phyloP scores from a whole-genome alignment of 2,329 filamentous ascomycete genomes.

The Microthyrium microscopicum region DNA sequence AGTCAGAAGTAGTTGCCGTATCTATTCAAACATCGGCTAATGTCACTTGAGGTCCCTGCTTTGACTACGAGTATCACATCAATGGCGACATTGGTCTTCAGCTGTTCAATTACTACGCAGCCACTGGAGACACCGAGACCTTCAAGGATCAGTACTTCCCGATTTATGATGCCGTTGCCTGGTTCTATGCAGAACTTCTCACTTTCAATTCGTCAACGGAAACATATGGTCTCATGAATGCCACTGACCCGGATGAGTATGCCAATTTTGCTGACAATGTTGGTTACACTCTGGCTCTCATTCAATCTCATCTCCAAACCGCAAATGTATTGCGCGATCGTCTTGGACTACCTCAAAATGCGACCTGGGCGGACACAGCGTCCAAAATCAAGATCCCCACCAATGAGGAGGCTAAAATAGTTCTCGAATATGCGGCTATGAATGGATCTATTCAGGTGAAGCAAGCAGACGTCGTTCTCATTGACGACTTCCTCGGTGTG shows the following conservation, averaged over 20 bases:
- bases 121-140: conserved; percentile 39
- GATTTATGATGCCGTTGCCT: conserved; percentile 46
- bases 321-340: conserved; percentile 41
- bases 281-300: conserved; percentile 51
- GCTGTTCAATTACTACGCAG: conserved; percentile 42
- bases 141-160: conserved; percentile 42
- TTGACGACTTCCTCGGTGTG: conserved; percentile 48
- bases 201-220: conserved; percentile 40
- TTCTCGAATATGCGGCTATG: conserved; percentile 48
- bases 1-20: no score
- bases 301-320: conserved; percentile 37
- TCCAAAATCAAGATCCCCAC: conserved; percentile 39
- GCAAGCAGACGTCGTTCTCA: conserved; percentile 53
- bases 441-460: conserved; percentile 51
- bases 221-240: conserved; percentile 37
- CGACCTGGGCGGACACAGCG: conserved; percentile 41
- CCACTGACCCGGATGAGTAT: conserved; percentile 60
- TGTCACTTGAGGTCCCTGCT: conserved; percentile 38
- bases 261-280: conserved; percentile 50
- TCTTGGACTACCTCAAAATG: conserved; percentile 37
- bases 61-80: conserved; percentile 56
- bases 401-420: conserved; percentile 38
- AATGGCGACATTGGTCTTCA: conserved; percentile 53
- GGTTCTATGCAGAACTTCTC: conserved; percentile 43
- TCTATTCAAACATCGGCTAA: no score